Conservation (phyloP, 805 yeast species). For the Barnettozyma wickerhamii region DNA sequence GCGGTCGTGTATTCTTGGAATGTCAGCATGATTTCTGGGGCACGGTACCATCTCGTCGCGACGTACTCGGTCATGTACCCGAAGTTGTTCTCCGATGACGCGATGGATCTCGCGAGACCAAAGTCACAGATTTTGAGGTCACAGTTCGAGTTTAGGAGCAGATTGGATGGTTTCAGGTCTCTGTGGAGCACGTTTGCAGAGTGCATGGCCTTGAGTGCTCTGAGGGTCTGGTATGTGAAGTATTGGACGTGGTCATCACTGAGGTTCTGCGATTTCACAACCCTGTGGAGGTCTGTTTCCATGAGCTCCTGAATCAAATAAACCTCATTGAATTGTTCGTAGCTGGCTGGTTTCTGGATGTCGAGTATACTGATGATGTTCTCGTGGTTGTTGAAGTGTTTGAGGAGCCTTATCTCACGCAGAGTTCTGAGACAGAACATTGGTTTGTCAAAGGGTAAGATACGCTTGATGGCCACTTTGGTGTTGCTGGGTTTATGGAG, state of each 20-base stretch:
- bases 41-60: slow-evolving; percentile 83
- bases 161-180: slow-evolving; percentile 72
- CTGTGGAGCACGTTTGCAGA: slow-evolving; percentile 71
- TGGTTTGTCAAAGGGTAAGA: slow-evolving; percentile 63
- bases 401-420: slow-evolving; percentile 62
- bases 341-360: slow-evolving; percentile 57
- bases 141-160: slow-evolving; percentile 63
- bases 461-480: slow-evolving; percentile 73
- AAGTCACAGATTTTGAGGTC: slow-evolving; percentile 77
- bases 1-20: slow-evolving; percentile 70
- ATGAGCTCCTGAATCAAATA: slow-evolving; percentile 73
- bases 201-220: slow-evolving; percentile 70
- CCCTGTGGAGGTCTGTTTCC: slow-evolving; percentile 69
- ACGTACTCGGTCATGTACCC: slow-evolving; percentile 74
- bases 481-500: slow-evolving; percentile 54
- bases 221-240: slow-evolving; percentile 62
- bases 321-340: slow-evolving; percentile 63
- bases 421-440: slow-evolving; percentile 66
- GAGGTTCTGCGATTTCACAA: slow-evolving; percentile 51
- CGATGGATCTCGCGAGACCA: slow-evolving; percentile 61
- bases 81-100: slow-evolving; percentile 42
- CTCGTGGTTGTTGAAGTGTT: slow-evolving; percentile 63
- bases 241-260: slow-evolving; percentile 68
- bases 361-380: slow-evolving; percentile 66
- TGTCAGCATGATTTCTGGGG: slow-evolving; percentile 79